Base-by-base conservation (phyloP, 192 early-diverging fungal genomes). In the Jimgerdemannia flammicorona region DNA sequence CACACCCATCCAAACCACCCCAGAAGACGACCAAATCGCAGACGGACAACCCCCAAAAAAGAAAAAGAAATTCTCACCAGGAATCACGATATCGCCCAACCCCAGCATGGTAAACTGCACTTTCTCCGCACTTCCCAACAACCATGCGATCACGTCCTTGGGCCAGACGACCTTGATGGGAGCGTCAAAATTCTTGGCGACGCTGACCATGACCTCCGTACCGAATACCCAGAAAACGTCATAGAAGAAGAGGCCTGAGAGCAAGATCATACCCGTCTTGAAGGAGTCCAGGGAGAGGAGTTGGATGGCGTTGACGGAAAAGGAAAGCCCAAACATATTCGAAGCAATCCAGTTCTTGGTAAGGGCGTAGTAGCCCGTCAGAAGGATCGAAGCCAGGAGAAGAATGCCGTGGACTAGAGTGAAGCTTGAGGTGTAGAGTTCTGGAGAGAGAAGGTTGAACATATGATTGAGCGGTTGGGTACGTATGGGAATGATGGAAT, bases 221-320 rank as follows among this genome's bases (percentile, higher is more conserved):
- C 96, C 96, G 87, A 99, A 99, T 74, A 99, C 97, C 97, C 97
- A 99, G 75, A 98, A 99, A 69, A 99, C 90, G 82, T 99, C 97
- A 78, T 99, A 99, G 40, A 96, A 80, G 84, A 99, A 99, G 64
- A 99, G 83, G 18, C 93, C 96, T 29, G 88, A 81, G 41, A 99
- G 89, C 69, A 99, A 87, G 42, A 96, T 93, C 86, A 96, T 96
- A n/a, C 96, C 97, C 1, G 95, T 98, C 80, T 92, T 93, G 89
- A 98, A 98, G 6, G 96, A 97, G 80, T 98, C 96, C 40, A 99
- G 84, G 3, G 94, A 91, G 64, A 99, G 84, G 41, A 99, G 85
- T 71, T 91, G 87, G 72, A 98, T 91, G 19, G 94, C 93, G 67
- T 93, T 93, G 39, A 93, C 82, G 20, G 97, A 91, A 77, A 98